Conservation (phyloP, 495 filamentous ascomycete genomes). For the Cryomyces minteri region DNA sequence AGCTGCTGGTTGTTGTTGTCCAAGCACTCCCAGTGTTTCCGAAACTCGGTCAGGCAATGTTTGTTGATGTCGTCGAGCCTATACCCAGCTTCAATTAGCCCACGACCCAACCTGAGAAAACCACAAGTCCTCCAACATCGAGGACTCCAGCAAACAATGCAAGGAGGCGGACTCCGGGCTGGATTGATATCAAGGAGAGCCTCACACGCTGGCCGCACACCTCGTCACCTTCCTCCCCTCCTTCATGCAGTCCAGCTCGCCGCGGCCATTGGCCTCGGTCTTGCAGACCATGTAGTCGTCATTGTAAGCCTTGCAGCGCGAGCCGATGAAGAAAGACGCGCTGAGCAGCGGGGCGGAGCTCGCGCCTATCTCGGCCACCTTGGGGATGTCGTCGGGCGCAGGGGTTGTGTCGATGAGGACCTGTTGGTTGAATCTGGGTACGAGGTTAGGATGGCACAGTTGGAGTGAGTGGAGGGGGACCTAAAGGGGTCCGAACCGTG, state of each 20-base stretch:
- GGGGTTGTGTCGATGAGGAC: constrained; percentile 91
- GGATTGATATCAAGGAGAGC: too few species aligned
- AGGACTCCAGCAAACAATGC: too few species aligned
- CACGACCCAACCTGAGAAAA: too few species aligned
- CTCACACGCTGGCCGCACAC: constrained; percentile 91
- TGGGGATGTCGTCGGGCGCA: constrained; percentile 76
- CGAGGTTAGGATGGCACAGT: constrained; percentile 2
- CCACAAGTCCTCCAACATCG: too few species aligned
- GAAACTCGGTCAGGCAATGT: constrained; percentile 78
- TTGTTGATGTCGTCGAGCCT: constrained; percentile 94
- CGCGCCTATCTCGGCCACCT: constrained; percentile 77
- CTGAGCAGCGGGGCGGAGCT: constrained; percentile 81
- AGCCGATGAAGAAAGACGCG: constrained; percentile 94
- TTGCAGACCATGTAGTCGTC: constrained; percentile 99
- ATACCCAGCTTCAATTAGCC: background rate
- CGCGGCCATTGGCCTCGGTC: constrained; percentile 67
- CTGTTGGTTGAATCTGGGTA: constrained; percentile 71
- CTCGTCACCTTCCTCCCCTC: constrained; percentile 91
- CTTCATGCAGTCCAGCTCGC: constrained; percentile 86
- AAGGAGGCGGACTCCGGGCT: too few species aligned
- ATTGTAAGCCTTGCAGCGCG: constrained; percentile 84
- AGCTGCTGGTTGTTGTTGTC: constrained; percentile 95
- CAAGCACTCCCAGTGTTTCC: constrained; percentile 81
- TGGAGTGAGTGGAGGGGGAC: background rate
- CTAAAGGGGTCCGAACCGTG: constrained; percentile 12